These are phyloP conservation scores for Lotus japonicus DNA, from an alignment of 306 rosid genomes.

Conservation along the genomic window DNA sequence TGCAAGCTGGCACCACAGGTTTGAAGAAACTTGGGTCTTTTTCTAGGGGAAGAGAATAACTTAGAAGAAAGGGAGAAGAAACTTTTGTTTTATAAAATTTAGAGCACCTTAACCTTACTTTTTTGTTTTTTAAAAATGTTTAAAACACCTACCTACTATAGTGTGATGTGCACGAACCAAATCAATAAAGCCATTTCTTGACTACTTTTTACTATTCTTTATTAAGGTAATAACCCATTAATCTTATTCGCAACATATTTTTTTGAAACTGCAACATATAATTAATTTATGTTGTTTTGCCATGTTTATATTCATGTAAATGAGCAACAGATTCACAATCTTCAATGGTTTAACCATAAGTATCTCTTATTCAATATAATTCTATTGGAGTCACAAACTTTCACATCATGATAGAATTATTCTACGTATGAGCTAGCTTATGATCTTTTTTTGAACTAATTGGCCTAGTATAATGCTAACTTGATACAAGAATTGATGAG, in stretches of 20 bases:
- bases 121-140: background rate
- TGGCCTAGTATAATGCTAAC: no score
- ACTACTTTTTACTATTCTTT: conserved; percentile 25
- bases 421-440: no score
- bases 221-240: conserved; percentile 17
- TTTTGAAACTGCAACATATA: background rate
- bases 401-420: no score
- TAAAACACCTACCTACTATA: conserved; percentile 12
- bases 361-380: no score
- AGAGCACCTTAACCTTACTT: conserved; percentile 11
- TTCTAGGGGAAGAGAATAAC: conserved; percentile 22
- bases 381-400: no score
- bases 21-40: conserved; percentile 14
- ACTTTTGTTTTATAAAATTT: background rate
- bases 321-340: no score
- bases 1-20: conserved; percentile 17
- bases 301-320: background rate
- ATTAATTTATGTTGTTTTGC: conserved; percentile 2
- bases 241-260: conserved; percentile 10
- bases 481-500: no score
- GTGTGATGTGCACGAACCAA: conserved; percentile 34
- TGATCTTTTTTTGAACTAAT: no score
- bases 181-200: conserved; percentile 32
- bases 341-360: no score
- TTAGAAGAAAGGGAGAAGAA: conserved; percentile 17